phyloP scores from a whole-genome alignment of 139 green algal species.

The Parachlorella kessleri region DNA sequence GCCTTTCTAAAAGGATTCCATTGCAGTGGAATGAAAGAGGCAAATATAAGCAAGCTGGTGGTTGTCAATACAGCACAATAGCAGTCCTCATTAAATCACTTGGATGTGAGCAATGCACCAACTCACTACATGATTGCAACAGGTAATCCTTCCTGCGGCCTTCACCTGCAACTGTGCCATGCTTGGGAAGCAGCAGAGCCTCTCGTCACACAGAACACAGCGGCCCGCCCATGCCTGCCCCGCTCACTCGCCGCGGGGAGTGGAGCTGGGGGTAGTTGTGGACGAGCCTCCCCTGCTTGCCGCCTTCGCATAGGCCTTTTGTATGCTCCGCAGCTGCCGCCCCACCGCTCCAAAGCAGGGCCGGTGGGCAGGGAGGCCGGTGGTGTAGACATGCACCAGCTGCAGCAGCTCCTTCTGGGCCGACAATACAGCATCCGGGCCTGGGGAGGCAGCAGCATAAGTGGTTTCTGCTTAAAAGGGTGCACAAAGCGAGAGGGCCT shows the following conservation, averaged over 20 bases:
- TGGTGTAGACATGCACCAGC: constrained; percentile 28
- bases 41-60: no score
- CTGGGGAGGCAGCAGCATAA: background rate
- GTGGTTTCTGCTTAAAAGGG: background rate
- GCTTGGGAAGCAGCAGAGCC: no score
- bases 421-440: constrained; percentile 35
- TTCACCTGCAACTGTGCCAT: no score
- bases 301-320: background rate
- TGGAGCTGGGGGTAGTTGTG: background rate
- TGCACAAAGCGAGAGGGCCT: background rate
- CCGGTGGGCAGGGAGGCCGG: background rate
- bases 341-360: constrained; percentile 28
- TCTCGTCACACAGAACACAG: no score
- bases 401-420: constrained; percentile 29
- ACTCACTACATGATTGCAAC: no score
- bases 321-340: background rate
- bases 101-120: no score
- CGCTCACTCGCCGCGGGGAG: background rate
- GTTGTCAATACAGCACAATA: no score
- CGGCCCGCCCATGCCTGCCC: no score
- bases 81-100: no score
- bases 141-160: no score
- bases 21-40: no score
- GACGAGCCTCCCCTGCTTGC: background rate
- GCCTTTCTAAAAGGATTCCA: no score